Percentiles rank a stretch among this genome's conserved stretches.
Evolutionary conservation across 495 filamentous ascomycete species (phyloP).

Genomic region (Podospora conica): DNA sequence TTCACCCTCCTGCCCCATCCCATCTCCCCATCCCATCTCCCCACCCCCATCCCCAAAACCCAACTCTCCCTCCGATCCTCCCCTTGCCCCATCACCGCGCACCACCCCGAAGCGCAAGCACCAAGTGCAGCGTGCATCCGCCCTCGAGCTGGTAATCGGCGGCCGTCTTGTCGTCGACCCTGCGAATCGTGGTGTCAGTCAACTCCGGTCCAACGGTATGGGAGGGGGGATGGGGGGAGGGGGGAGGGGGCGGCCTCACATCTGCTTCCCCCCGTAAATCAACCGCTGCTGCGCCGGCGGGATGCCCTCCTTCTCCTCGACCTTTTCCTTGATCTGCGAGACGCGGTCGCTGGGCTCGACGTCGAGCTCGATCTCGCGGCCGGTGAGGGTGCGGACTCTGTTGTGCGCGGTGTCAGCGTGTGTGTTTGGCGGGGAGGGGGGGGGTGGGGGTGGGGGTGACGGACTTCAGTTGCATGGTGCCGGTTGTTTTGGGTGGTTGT

Average conservation of each 20-base stretch:
- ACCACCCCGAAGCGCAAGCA: slow-evolving; percentile 89
- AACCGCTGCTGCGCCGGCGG: slow-evolving; percentile 94
- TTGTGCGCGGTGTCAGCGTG: background rate
- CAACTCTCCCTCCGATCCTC: background rate
- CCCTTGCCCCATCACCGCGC: slow-evolving; percentile 11
- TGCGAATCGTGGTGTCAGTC: slow-evolving; percentile 28
- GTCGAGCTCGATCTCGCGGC: slow-evolving; percentile 97
- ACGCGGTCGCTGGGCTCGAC: slow-evolving; percentile 90
- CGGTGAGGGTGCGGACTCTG: slow-evolving; percentile 95
- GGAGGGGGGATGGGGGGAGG: too few relatives aligned
- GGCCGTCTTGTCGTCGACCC: slow-evolving; percentile 87
- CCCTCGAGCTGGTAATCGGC: slow-evolving; percentile 83
- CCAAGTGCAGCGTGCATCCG: slow-evolving; percentile 89
- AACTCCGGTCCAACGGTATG: too few relatives aligned
- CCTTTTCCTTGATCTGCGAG: slow-evolving; percentile 91
- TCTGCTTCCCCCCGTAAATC: slow-evolving; percentile 95
- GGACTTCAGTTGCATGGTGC: slow-evolving; percentile 12
- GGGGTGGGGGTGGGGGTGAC: background rate
- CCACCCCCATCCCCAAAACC: background rate
- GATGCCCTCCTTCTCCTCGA: slow-evolving; percentile 98
- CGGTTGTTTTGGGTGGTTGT: background rate
- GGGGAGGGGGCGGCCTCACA: slow-evolving; percentile 56
- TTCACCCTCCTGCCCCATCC: background rate
- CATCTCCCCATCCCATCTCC: background rate
- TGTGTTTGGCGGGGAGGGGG: background rate